phyloP scores from a whole-genome alignment of 2,329 filamentous ascomycete genomes.

The Aschersonia sp. region DNA sequence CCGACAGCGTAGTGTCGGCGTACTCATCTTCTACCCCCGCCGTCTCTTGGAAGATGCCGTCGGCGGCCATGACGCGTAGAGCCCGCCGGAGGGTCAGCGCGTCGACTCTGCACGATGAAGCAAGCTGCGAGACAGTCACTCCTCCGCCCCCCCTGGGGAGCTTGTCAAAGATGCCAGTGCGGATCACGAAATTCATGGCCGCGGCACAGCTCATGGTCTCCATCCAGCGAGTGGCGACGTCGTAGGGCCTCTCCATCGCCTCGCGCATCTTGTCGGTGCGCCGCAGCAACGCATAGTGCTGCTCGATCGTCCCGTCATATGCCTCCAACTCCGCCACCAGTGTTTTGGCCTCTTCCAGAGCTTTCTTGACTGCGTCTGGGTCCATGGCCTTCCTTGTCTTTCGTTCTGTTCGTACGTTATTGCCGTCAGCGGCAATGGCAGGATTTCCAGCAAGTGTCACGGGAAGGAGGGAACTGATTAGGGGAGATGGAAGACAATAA shows the following conservation, averaged over 20 bases:
- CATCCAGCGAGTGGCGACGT: conserved; percentile 7
- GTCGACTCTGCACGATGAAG: conserved; percentile 11
- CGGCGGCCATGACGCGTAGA: conserved; percentile 15
- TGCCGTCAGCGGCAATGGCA: too few species aligned
- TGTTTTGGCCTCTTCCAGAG: neutral
- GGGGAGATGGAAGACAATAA: too few species aligned
- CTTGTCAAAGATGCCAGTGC: conserved; percentile 7
- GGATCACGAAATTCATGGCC: conserved; percentile 8
- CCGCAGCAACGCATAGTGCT: conserved; percentile 8
- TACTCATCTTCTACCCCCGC: conserved; percentile 14
- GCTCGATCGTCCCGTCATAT: conserved; percentile 5
- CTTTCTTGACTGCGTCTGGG: neutral
- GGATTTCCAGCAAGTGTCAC: too few species aligned
- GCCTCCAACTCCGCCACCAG: conserved; percentile 9
- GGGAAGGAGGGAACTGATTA: too few species aligned
- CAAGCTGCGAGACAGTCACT: neutral
- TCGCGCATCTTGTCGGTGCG: conserved; percentile 7
- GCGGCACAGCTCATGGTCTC: conserved; percentile 8
- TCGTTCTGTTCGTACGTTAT: neutral
- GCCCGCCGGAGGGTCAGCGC: conserved; percentile 15
- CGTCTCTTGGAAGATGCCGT: conserved; percentile 16
- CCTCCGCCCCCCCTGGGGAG: conserved; percentile 3
- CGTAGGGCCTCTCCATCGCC: conserved; percentile 10
- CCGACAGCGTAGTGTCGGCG: conserved; percentile 17
- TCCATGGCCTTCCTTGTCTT: neutral